Conservation (phyloP, 805 yeast species). For the Candida lessepsii region DNA sequence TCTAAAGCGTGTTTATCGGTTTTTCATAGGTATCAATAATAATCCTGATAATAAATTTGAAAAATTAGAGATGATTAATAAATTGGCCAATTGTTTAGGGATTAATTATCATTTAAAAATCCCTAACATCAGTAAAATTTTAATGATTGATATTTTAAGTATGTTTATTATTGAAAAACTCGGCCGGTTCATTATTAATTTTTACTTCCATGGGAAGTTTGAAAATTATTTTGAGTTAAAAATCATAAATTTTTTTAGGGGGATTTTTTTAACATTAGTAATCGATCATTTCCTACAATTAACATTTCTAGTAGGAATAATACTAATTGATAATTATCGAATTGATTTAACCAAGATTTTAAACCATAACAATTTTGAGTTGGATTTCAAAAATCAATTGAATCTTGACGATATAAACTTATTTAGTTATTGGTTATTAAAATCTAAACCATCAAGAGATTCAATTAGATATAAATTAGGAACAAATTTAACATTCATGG, state of each 20-base stretch:
- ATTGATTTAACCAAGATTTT: conserved; percentile 58
- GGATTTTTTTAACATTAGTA: conserved; percentile 43
- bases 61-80: conserved; percentile 7
- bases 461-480: conserved; percentile 31
- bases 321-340: conserved; percentile 66
- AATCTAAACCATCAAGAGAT: conserved; percentile 14
- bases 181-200: conserved; percentile 11
- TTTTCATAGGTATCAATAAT: conserved; percentile 28
- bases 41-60: conserved; percentile 12
- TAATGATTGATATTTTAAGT: conserved; percentile 21
- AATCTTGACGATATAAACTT: conserved; percentile 10
- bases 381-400: neutral
- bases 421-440: conserved; percentile 12
- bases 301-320: conserved; percentile 62
- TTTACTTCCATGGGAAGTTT: conserved; percentile 17
- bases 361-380: conserved; percentile 3
- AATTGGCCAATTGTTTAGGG: conserved; percentile 1
- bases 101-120: conserved; percentile 9
- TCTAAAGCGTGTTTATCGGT: conserved; percentile 25
- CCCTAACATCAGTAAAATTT: conserved; percentile 25
- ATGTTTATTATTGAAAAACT: conserved; percentile 11
- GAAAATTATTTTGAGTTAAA: conserved; percentile 13
- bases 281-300: conserved; percentile 61
- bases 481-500: conserved; percentile 18
- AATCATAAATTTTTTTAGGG: conserved; percentile 13